A percentile compares a stretch with the other conserved stretches of the same genome.
Conservation (phyloP, 305 asterid genomes). For the Striga hermonthica region DNA sequence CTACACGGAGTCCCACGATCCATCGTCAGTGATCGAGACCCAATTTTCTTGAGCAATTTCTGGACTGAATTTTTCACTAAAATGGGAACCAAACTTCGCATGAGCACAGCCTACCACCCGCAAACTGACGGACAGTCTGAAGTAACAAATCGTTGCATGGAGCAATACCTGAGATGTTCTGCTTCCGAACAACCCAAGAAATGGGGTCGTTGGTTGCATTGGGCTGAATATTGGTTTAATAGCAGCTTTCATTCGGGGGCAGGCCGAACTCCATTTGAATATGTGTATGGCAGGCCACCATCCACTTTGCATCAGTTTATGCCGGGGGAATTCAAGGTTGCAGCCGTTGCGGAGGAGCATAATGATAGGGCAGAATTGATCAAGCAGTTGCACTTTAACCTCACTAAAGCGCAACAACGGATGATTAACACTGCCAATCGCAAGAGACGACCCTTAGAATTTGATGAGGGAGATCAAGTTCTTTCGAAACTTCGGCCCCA, state of each 20-base stretch:
- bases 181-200: not conserved
- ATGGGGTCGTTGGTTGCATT: not conserved
- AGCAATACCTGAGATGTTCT: not conserved
- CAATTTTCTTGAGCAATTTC: not conserved
- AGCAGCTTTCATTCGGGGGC: not conserved
- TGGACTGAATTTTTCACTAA: not conserved
- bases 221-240: not conserved
- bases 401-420: not conserved
- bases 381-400: not conserved
- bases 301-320: not conserved
- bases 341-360: not conserved
- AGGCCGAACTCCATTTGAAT: not conserved
- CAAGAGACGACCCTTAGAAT: not conserved
- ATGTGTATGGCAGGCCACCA: not conserved
- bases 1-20: too few relatives aligned
- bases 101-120: not conserved
- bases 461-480: not conserved
- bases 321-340: not conserved
- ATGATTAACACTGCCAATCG: not conserved
- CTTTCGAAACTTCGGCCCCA: not conserved
- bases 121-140: not conserved
- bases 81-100: not conserved
- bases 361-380: not conserved
- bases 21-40: not conserved
- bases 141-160: not conserved